Percentiles rank a stretch among this genome's conserved stretches.
Conservation (phyloP, 352 stramenopile genomes). For the Pythium folliculosum region DNA sequence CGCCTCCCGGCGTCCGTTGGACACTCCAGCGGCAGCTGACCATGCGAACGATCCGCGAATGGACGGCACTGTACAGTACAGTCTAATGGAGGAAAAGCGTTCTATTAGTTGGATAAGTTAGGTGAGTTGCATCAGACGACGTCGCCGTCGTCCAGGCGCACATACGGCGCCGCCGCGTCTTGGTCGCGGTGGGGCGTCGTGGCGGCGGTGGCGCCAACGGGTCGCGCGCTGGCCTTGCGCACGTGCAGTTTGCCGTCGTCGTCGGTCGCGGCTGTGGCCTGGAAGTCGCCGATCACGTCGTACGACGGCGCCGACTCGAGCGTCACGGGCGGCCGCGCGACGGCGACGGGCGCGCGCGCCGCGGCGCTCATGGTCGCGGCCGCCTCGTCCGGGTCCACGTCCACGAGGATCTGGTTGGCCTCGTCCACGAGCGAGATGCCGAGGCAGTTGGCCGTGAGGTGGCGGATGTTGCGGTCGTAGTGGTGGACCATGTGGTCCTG, state of each 20-base stretch:
- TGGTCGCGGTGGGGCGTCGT: background rate
- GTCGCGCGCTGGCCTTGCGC: background rate
- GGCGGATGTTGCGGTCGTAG: constrained; percentile 74
- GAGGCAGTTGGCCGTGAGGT: constrained; percentile 57
- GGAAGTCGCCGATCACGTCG: constrained; percentile 23
- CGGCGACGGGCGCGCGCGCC: background rate
- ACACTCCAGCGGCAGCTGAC: background rate
- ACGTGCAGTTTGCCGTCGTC: constrained; percentile 6
- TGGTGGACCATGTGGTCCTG: constrained; percentile 84
- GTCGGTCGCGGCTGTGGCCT: constrained; percentile 8
- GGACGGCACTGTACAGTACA: too few species aligned
- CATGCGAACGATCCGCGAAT: background rate
- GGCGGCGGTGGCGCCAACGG: background rate
- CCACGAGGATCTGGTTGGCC: constrained; percentile 19
- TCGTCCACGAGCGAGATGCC: constrained; percentile 28
- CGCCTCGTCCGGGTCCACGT: constrained; percentile 20
- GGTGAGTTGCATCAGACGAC: background rate
- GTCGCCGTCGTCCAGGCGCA: constrained; percentile 2
- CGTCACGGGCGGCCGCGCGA: background rate
- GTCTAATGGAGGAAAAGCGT: background rate
- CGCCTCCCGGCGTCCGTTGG: background rate
- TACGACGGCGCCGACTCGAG: constrained; percentile 4
- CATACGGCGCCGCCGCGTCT: constrained; percentile 2
- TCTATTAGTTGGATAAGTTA: background rate
- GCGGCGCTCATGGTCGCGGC: background rate